Evolutionary conservation across 768 basidiomycete species (phyloP), one percentile per base, ranked within the genome.

Genomic region (Auriscalpium orientale): DNA sequence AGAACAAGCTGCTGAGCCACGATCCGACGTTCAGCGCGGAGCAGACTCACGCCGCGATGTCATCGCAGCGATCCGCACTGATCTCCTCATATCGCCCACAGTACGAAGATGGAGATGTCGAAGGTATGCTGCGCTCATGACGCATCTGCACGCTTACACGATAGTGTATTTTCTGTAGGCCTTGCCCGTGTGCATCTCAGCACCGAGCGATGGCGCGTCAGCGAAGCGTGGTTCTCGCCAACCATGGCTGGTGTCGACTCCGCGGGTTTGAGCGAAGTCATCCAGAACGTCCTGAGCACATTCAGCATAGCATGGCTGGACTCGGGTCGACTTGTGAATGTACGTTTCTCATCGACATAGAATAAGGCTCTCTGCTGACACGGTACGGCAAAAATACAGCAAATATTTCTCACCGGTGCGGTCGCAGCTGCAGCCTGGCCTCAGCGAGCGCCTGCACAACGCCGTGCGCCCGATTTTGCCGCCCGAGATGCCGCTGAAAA

Each of bases 181-280:
- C 72, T 79, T 57, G 75, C 87, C 47, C 84, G 92, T 55, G 82
- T 98, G 49, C 93, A 97, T 65, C 75, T 98, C 46, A 95, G 87
- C 65, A 83, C 89, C 9, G 95, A 98, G 73, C 77, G 94, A 43
- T 91, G 89, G 79, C 78, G 94, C 38, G 92, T 90, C 10, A 90
- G 89, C 60, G 95, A 98, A 71, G 82, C 91, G 1, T 92, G 87
- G 76, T 97, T 95, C 73, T 85, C 89, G 28, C 95, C 95, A 0
- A 76, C 75, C n/a, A 94, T 97, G 82, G 95, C 91, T 2, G 95
- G 97, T 2, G 77, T 95, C 16, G 97, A 98, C 68, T 91, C 87
- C 12, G 95, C 97, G 0, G 97, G 97, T 0, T 71, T 99, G 9
- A 89, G 87, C n/a, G 97, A 99, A 70, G 83, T 98, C 3, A 72